Evolutionary conservation across 169 alveolate species (phyloP), one percentile per base, ranked within the genome.

Genomic region (Babesia divergens): DNA sequence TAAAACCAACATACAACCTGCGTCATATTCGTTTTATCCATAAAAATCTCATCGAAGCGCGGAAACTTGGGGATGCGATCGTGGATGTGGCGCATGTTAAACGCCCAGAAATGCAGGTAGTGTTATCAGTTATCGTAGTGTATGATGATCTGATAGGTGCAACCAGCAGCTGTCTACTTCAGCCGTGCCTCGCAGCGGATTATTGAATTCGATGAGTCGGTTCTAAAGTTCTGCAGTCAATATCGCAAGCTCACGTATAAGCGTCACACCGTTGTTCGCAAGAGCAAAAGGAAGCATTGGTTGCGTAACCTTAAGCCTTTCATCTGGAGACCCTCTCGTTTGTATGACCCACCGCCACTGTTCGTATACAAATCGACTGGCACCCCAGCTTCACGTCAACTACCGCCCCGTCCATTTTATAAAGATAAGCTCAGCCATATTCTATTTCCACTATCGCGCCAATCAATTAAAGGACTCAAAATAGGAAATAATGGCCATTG

Each of bases 131-230:
- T 43, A 28, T 22, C 31, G 24, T 31, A 18, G 28, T 4, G 32
- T 18, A 11, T 20, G 38, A 32, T 37, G 16, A 9, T 40, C 20
- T 9, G 7, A 26, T 32, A 77, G 86, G 82, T 67, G 0, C 44
- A 44, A 32, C 88, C 88, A 3, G 88, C 88, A 11, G 58, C 88
- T 6, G 70, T 80, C 4, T 70, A 80, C 47, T 71, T 42, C 60
- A 80, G 83, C 31, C 50, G 88, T 24, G 55, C 74, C n/a, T 38
- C 67, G 14, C 71, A 55, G n/a, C 54, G 88, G 24, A 49, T 80
- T 22, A 69, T 80, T 22, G 88, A 80, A 31, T 55, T 80, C 29
- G 88, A 80, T 55, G 84, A 68, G 14, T 68, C 84, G 13, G 84
- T 70, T 28, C 51, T 80, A 16, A 71, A 65, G 35, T 80, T 80